Evolutionary conservation across 495 filamentous ascomycete species (phyloP).

Genomic region (Penicillium paradoxum): DNA sequence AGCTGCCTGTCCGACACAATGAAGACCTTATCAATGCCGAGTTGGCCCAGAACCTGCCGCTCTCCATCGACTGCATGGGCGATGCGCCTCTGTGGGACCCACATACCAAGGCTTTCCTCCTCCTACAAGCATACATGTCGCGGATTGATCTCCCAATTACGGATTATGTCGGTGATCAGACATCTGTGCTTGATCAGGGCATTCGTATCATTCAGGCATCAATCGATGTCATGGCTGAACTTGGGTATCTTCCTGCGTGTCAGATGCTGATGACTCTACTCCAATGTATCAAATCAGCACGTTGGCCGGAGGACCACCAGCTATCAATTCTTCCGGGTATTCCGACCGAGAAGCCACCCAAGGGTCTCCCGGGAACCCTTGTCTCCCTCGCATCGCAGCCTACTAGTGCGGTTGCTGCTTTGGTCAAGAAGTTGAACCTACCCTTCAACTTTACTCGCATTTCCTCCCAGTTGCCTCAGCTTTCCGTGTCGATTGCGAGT

Average conservation of each 20-base stretch:
- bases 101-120: slow-evolving; percentile 91
- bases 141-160: slow-evolving; percentile 88
- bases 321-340: slow-evolving; percentile 81
- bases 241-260: slow-evolving; percentile 70
- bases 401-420: slow-evolving; percentile 15
- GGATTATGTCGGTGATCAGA: slow-evolving; percentile 95
- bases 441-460: slow-evolving; percentile 51
- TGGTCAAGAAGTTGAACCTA: slow-evolving; percentile 29
- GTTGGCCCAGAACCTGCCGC: slow-evolving; percentile 71
- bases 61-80: slow-evolving; percentile 62
- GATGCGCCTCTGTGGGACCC: slow-evolving; percentile 94
- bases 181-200: slow-evolving; percentile 83
- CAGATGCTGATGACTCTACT: slow-evolving; percentile 78
- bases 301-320: slow-evolving; percentile 82
- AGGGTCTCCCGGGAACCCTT: slow-evolving; percentile 20
- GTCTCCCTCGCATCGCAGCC: slow-evolving; percentile 28
- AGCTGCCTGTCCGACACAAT: slow-evolving; percentile 97
- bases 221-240: slow-evolving; percentile 90
- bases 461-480: slow-evolving; percentile 57
- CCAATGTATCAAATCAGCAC: slow-evolving; percentile 84
- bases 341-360: slow-evolving; percentile 32
- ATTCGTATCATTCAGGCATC: slow-evolving; percentile 91
- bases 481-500: slow-evolving; percentile 58
- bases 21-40: slow-evolving; percentile 97
- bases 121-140: slow-evolving; percentile 92